Evolutionary conservation across 768 basidiomycete genomes (phyloP).

Genomic region (Ramaria sp.): DNA sequence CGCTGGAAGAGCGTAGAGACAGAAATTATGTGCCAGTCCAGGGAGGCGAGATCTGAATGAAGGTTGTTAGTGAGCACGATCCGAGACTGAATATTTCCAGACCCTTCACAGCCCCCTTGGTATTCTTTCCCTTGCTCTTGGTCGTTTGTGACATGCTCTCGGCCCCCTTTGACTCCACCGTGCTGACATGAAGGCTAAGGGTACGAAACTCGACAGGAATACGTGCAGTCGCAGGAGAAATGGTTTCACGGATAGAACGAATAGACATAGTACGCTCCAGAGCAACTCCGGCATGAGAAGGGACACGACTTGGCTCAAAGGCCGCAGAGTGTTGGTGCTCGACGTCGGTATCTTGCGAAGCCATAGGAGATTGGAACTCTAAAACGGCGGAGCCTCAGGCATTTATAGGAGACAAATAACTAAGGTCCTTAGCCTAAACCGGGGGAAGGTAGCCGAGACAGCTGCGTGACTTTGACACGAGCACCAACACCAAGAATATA

Average conservation of each 20-base stretch:
- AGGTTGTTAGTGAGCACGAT: background rate
- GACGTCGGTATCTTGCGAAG: too few relatives aligned
- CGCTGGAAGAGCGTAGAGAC: conserved; percentile 31
- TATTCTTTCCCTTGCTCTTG: background rate
- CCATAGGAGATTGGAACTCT: too few relatives aligned
- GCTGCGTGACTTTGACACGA: too few relatives aligned
- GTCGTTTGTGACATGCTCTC: background rate
- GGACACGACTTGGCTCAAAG: background rate
- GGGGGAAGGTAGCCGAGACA: too few relatives aligned
- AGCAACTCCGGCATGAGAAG: background rate
- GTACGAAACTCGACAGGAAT: conserved; percentile 17
- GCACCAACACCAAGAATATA: too few relatives aligned
- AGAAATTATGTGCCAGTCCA: conserved; percentile 39
- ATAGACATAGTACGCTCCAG: conserved; percentile 7
- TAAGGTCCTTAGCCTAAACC: too few relatives aligned
- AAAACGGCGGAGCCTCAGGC: too few relatives aligned
- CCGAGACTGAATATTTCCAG: background rate
- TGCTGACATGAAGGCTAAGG: conserved; percentile 20
- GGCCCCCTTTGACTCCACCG: background rate
- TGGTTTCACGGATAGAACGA: conserved; percentile 4
- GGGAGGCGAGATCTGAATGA: conserved; percentile 24
- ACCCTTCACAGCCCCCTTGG: conserved; percentile 6
- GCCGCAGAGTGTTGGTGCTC: background rate
- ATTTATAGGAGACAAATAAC: too few relatives aligned
- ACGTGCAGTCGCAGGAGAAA: conserved; percentile 3